These are phyloP conservation scores for Pythium pectinolyticum DNA, from an alignment of 352 stramenopile genomes.

Conservation along the genomic window DNA sequence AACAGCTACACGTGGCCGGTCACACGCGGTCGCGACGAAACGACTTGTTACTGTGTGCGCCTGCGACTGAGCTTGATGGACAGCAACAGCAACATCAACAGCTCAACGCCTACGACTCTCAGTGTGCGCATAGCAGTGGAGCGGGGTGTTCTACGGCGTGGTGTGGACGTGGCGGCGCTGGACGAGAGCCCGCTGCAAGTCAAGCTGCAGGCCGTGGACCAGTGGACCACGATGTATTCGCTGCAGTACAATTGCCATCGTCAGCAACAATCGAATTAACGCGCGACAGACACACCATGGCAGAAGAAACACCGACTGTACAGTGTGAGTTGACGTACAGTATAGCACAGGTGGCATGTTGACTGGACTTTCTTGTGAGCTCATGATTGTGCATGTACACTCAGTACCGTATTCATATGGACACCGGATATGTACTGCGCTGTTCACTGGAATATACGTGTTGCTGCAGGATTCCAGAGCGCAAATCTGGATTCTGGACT, in stretches of 20 bases:
- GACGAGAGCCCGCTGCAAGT: conserved; percentile 7
- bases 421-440: too few relatives aligned
- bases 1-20: conserved; percentile 21
- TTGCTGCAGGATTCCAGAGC: too few relatives aligned
- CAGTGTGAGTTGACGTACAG: too few relatives aligned
- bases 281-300: too few relatives aligned
- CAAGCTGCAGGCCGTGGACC: conserved; percentile 15
- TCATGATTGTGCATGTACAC: too few relatives aligned
- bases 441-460: too few relatives aligned
- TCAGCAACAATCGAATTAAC: neutral
- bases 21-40: neutral
- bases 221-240: conserved; percentile 10
- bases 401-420: too few relatives aligned
- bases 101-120: neutral
- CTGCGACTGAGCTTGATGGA: conserved; percentile 6
- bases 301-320: too few relatives aligned
- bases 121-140: conserved; percentile 6
- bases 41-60: conserved; percentile 13
- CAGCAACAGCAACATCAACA: neutral
- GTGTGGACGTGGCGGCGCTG: conserved; percentile 3
- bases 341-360: too few relatives aligned
- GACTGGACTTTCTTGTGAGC: too few relatives aligned
- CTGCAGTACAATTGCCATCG: conserved; percentile 9
- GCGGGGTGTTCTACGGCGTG: neutral
- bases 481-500: too few relatives aligned